Evolutionary conservation across 2,329 filamentous ascomycete species (phyloP).

Genomic region (Diaporthe destruens): DNA sequence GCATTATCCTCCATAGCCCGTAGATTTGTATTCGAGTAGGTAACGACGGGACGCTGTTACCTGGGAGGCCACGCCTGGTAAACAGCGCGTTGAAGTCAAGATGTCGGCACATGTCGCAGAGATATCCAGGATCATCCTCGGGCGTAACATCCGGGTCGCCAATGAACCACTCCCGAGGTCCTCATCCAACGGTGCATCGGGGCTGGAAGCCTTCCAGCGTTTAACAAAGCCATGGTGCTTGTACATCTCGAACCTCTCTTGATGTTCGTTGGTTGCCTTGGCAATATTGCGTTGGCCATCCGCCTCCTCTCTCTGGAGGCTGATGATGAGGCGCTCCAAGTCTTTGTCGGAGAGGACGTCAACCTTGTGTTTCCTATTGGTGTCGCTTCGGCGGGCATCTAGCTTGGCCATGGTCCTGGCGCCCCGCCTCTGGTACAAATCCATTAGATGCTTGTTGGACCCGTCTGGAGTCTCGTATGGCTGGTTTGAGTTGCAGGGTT

Average conservation of each 20-base stretch:
- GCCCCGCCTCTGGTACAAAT: neutral
- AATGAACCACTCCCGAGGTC: constrained; percentile 21
- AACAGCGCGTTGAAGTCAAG: neutral
- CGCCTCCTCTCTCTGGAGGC: neutral
- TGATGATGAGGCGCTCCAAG: constrained; percentile 2
- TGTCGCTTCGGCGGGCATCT: neutral
- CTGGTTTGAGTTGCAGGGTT: neutral
- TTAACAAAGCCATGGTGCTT: neutral
- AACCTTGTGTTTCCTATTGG: neutral
- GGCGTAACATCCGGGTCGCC: neutral
- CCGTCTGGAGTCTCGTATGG: neutral
- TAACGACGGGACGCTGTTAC: neutral
- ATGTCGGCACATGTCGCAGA: neutral
- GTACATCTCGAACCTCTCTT: neutral
- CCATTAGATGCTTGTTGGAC: neutral
- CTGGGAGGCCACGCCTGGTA: neutral
- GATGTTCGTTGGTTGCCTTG: neutral
- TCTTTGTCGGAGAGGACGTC: neutral
- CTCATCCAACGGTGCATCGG: neutral
- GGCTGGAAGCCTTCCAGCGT: neutral
- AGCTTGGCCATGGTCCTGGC: neutral
- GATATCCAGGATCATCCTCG: neutral
- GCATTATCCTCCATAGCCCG: neutral
- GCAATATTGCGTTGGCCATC: neutral
- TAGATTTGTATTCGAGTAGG: neutral